Base-by-base conservation (phyloP, 192 early-diverging fungal species). In the Fimicolochytrium jonesii region DNA sequence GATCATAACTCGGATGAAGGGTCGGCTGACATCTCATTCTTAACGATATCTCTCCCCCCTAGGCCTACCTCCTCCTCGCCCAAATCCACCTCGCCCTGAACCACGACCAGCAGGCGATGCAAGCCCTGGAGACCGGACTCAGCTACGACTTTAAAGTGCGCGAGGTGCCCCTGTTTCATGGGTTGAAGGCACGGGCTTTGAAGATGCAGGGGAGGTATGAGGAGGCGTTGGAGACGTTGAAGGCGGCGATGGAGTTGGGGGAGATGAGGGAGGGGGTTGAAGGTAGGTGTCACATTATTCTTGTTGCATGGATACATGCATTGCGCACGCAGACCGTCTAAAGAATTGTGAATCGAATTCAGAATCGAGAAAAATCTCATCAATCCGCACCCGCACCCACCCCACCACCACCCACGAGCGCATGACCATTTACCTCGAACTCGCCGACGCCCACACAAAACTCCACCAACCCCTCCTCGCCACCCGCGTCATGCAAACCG, bases 101-200 rank as follows among this genome's bases (percentile, higher is more conserved):
- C 10, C 67, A 69, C 6, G 35, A 55, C 25, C 52, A 66, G 39
- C 61, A 51, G 28, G 76, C 76, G 4, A 29, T 66, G 15, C 64
- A 72, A 18, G 56, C 70, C 11, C 63, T 83, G 11, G 81, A 83
- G 26, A 80, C 70, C 61, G 78, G 61, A n/a, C 59, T 83, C 33
- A 77, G 78, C 57, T 74, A 73, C 35, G 76, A 80, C 35, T 83
- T 83, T 42, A 64, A 78, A 64, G 69, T 81, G 15, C 69, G 78
- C 32, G 61, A 80, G 29, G 68, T 72, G 6, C 65, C 70, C 3
- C 20, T 59, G 22, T 83, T 71, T 47, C 69, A 70, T 18, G 43
- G 78, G 13, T 46, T 83, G 7, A 78, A 74, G 56, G 76, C 78
- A 0, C 66, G 68, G 46, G 62, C 63, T 23, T 50, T 68, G 3